Evolutionary conservation across 306 rosid species (phyloP).

Genomic region (Cicer pinnatifidum): DNA sequence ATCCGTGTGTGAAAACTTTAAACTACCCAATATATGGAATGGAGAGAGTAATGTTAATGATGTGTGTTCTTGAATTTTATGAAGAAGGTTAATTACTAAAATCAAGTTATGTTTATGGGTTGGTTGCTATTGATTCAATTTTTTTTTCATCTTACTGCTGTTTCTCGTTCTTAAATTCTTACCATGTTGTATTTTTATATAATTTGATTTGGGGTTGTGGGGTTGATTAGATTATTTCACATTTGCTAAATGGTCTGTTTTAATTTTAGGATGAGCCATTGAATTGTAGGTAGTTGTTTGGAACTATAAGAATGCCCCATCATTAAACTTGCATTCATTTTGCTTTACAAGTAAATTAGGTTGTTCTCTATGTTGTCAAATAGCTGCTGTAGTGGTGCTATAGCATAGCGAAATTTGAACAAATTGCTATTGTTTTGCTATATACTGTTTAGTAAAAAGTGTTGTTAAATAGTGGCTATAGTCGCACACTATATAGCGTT

Average conservation of each 20-base stretch:
- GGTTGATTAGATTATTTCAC: not conserved
- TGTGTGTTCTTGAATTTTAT: slow-evolving; percentile 16
- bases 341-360: not conserved
- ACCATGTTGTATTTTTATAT: not conserved
- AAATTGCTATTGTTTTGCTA: too few species aligned
- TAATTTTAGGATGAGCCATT: not conserved
- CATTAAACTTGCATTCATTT: not conserved
- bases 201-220: not conserved
- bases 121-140: not conserved
- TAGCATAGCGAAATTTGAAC: too few species aligned
- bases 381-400: too few species aligned
- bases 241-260: slow-evolving; percentile 14
- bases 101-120: slow-evolving; percentile 10
- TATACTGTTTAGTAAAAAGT: too few species aligned
- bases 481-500: too few species aligned
- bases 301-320: not conserved
- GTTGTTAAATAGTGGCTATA: too few species aligned
- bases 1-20: too few species aligned
- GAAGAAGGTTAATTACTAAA: not conserved
- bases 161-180: slow-evolving; percentile 14
- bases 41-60: not conserved
- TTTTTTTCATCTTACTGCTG: not conserved
- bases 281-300: not conserved
- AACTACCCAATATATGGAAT: too few species aligned
- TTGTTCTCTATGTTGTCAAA: not conserved